These are phyloP conservation scores for Blastobotrys terrestris DNA, from an alignment of 805 yeast genomes.

Conservation along the genomic window DNA sequence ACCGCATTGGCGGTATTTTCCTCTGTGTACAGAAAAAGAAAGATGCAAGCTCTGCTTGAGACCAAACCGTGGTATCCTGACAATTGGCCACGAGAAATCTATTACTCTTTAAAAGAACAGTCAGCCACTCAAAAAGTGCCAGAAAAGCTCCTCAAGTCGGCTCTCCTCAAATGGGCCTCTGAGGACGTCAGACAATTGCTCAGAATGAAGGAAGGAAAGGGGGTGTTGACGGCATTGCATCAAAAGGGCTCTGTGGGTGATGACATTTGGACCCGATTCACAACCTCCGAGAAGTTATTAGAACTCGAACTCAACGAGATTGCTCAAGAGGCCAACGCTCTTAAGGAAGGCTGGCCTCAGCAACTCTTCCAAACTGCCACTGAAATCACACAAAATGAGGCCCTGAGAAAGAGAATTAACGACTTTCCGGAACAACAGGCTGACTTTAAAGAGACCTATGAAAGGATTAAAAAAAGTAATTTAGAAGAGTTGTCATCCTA, in stretches of 20 bases:
- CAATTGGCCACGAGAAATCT: conserved; percentile 60
- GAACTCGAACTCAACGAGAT: conserved; percentile 77
- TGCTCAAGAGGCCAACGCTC: conserved; percentile 63
- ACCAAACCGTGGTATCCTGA: conserved; percentile 66
- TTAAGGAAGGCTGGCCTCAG: conserved; percentile 77
- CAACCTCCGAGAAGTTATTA: conserved; percentile 67
- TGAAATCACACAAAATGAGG: conserved; percentile 89
- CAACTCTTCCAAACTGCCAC: conserved; percentile 70
- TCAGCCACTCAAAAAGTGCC: conserved; percentile 52
- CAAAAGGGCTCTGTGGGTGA: conserved; percentile 91
- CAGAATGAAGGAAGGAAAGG: conserved; percentile 73
- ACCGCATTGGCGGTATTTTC: conserved; percentile 66
- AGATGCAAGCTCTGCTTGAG: conserved; percentile 45
- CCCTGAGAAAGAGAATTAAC: conserved; percentile 67
- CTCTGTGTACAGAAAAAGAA: conserved; percentile 55
- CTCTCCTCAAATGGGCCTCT: conserved; percentile 64
- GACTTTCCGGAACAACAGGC: conserved; percentile 22
- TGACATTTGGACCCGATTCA: conserved; percentile 73
- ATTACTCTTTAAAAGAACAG: conserved; percentile 48
- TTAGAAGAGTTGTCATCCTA: conserved; percentile 11
- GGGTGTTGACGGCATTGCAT: conserved; percentile 61
- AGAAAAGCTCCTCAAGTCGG: conserved; percentile 69
- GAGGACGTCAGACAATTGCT: conserved; percentile 82
- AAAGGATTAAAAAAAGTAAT: conserved; percentile 10
- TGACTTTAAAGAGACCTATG: conserved; percentile 18